Base-by-base conservation (phyloP, 164 flowering plant species). In the Magnolia kwangsiensis region DNA sequence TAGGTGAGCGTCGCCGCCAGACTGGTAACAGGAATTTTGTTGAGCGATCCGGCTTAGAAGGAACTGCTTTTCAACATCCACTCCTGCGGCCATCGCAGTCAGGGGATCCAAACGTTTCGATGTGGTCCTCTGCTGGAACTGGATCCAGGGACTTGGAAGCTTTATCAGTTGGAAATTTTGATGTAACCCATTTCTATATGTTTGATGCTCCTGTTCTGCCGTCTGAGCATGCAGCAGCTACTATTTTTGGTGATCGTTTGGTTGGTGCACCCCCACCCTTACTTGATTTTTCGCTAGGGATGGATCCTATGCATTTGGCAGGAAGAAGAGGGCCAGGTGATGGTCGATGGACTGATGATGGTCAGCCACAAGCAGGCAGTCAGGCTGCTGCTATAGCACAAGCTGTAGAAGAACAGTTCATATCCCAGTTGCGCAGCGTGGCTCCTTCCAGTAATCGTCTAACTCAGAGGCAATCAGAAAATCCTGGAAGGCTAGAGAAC, bases 281-380 rank as follows among this genome's bases (percentile, higher is more conserved):
- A 83, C 77, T 90, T 75, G 97, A 92, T 78, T 90, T 86, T 83
- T 90, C 97, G 75, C 82, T 89, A 70, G 96, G 97, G n/a, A 82
- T 90, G 89, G 96, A 89, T 80, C 84, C 95, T 5, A 75, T 92
- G 79, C 94, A 84, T 58, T 77, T 84, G 75, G 72, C 85, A 6
- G 96, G 95, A 18, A 83, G 97, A 76, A 90, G 98, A 82, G 93
- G 90, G 51, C 86, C 87, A 23, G 90, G 93, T 80, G 94, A 92
- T 88, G 90, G 95, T 74, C 85, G 98, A 58, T 95, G 98, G 98
- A 90, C 90, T 83, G 98, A 95, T 88, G 97, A 92, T 91, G 98
- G 98, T 72, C 97, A 87, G 83, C 98, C 98, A 19, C 98, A 91
- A 83, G 88, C 87, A 64, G 84, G 92, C 77, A 80, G 86, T 80